Evolutionary conservation across 2,329 filamentous ascomycete genomes (phyloP), one percentile per base, ranked within the genome.

Genomic region (Alternaria sp.): DNA sequence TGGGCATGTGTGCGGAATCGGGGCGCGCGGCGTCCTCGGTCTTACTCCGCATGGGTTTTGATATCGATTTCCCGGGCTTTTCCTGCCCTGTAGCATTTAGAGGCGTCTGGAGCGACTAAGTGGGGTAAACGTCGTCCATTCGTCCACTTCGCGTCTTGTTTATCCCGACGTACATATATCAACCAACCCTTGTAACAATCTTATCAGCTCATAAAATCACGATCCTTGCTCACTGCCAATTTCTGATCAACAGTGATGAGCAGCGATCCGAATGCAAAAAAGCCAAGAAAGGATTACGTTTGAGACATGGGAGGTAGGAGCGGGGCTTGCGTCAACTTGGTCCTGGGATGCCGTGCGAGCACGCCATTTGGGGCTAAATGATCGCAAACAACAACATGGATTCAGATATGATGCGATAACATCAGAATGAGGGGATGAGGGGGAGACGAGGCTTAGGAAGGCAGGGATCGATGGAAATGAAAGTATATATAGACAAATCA

Each of bases 291-390:
- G 8, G 21, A n/a, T 40, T 54, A 52, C 19, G 49, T 52, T 21
- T 15, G 32, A 32, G 19, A 25, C 30, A 36, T 45, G 40, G 40
- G n/a, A 32, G 54, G 28, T 17, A 19, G 23, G 21, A 54, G 40
- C 55, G 56, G 50, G 50, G 61, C 56, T 62, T 59, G 55, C 59
- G 55, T 62, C 61, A 63, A 60, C 57, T 6, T 12, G 23, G 19
- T 32, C 36, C 46, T 25, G 17, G 26, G 19, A 56, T 60, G 28
- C 55, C 32, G 57, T 59, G 61, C 61, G 67, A 76, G 73, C 74
- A 77, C 74, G 74, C 73, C 72, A 77, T 77, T 62, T 43, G 43
- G 44, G 59, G 61, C 70, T 72, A 75, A 62, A 43, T 63, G 32
- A 74, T 75, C 69, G 61, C 69, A 72, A 74, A 68, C 70, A 65